These are phyloP conservation scores for Penicillium sp. DNA, from an alignment of 2,329 filamentous ascomycete species.

Conservation along the genomic window DNA sequence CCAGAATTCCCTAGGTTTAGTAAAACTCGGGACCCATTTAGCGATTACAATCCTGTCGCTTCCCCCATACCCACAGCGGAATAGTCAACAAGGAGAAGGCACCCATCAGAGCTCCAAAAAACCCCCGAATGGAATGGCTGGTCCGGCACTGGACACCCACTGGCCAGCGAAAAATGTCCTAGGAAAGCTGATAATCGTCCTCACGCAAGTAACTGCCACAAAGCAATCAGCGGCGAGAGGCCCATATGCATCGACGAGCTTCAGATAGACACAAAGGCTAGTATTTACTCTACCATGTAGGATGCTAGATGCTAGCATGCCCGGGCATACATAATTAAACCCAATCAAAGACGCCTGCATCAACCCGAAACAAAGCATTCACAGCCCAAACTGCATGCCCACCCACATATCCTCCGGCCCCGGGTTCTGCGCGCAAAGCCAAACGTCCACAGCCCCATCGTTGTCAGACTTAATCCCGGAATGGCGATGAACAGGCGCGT, in stretches of 20 bases:
- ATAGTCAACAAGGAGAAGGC: conserved; percentile 44
- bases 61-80: not conserved
- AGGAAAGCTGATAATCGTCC: conserved; percentile 54
- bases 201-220: conserved; percentile 54
- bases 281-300: no score
- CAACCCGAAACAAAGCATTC: no score
- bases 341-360: no score
- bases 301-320: not conserved
- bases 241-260: conserved; percentile 56
- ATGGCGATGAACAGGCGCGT: no score
- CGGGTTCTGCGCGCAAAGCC: no score
- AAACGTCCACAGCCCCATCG: no score
- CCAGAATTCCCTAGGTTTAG: no score
- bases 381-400: no score
- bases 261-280: no score
- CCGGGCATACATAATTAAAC: no score
- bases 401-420: no score
- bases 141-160: conserved; percentile 50
- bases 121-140: conserved; percentile 55
- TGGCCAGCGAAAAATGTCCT: conserved; percentile 58
- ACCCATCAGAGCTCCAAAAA: conserved; percentile 57
- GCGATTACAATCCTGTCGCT: not conserved
- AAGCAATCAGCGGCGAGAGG: conserved; percentile 55
- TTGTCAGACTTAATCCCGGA: no score
- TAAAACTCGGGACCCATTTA: not conserved